Conservation (phyloP, 352 stramenopile species). For the Globisporangium perplexum region DNA sequence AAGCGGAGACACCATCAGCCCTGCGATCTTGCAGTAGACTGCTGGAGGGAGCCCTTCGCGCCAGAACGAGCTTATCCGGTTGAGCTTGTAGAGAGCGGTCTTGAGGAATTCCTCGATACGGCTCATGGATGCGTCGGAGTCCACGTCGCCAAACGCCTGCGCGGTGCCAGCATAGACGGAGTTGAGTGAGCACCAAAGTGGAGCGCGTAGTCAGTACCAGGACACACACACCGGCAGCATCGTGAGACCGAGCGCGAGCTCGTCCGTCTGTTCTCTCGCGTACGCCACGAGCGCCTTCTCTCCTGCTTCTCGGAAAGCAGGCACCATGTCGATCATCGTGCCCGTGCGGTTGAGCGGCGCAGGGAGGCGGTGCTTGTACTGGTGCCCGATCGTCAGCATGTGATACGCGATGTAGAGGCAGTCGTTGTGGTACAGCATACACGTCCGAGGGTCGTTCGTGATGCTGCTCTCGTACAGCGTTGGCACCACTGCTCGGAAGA, state of each 20-base stretch:
- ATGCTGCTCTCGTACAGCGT: slow-evolving; percentile 68
- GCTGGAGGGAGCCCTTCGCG: slow-evolving; percentile 40
- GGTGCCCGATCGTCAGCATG: slow-evolving; percentile 66
- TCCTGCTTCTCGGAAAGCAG: slow-evolving; percentile 49
- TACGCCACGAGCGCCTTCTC: slow-evolving; percentile 51
- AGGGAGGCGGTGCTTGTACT: slow-evolving; percentile 67
- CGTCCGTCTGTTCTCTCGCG: slow-evolving; percentile 29
- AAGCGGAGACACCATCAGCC: slow-evolving; percentile 48
- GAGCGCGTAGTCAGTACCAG: not conserved
- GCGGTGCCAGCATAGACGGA: not conserved
- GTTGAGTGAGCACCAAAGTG: not conserved
- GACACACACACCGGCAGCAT: slow-evolving; percentile 32
- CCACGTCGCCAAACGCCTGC: slow-evolving; percentile 33
- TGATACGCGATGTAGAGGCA: slow-evolving; percentile 78
- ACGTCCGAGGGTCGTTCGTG: slow-evolving; percentile 46
- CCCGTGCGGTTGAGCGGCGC: slow-evolving; percentile 45
- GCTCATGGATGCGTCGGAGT: slow-evolving; percentile 27
- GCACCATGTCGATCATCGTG: slow-evolving; percentile 82
- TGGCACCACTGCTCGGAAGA: slow-evolving; percentile 63
- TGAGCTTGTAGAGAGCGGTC: slow-evolving; percentile 55
- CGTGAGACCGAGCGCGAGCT: slow-evolving; percentile 32
- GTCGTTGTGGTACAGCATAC: slow-evolving; percentile 85
- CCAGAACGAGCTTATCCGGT: slow-evolving; percentile 54
- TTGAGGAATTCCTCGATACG: slow-evolving; percentile 58
- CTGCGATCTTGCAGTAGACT: slow-evolving; percentile 55